Evolutionary conservation across 2,329 filamentous ascomycete species (phyloP), one percentile per base, ranked within the genome.

Genomic region (Xylariaceae sp.): DNA sequence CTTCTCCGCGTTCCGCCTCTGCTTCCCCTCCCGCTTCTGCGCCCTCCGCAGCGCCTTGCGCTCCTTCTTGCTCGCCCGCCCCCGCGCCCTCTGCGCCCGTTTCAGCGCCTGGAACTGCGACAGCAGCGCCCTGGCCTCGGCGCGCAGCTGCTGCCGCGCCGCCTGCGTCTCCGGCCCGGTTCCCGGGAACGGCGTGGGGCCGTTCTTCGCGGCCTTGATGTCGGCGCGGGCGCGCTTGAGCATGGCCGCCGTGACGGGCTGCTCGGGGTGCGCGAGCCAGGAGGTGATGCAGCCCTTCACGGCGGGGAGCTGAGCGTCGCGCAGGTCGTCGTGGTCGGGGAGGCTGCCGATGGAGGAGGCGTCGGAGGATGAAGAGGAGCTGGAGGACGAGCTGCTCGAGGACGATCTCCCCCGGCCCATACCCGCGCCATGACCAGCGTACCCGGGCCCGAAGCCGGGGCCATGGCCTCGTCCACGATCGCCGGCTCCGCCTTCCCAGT

Each of bases 261-360:
- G 64, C 0, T 76, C 68, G 0, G 76, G 74, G 29, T 69, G 64
- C 8, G 66, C 59, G 2, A 76, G 65, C 74, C 76, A 81, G 7
- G 64, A 56, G 17, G 64, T 49, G 13, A 82, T 62, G 3, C 66
- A 65, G 11, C 64, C 54, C 34, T 66, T 66, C 12, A 71, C 68
- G 1, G 71, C 45, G 2, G 73, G 68, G 1, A 80, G 62, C 54
- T 79, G 75, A 15, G 62, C 52, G 39, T 71, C 69, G 11, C 56
- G 58, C 2, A 81, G 62, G 32, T 74, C 67, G 42, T 78, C 72
- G 51, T 72, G 73, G 39, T 73, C 68, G 0, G 76, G 74, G 1
- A 81, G 70, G 2, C 74, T 78, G 28, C 71, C 75, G 40, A 79
- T 59, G 2, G 72, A 74, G 0, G 60, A 57, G 34, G 51, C 52